A percentile compares a stretch with the other conserved stretches of the same genome.
Evolutionary conservation across 192 early-diverging fungal genomes (phyloP).

Genomic region (Backusella australiensis): DNA sequence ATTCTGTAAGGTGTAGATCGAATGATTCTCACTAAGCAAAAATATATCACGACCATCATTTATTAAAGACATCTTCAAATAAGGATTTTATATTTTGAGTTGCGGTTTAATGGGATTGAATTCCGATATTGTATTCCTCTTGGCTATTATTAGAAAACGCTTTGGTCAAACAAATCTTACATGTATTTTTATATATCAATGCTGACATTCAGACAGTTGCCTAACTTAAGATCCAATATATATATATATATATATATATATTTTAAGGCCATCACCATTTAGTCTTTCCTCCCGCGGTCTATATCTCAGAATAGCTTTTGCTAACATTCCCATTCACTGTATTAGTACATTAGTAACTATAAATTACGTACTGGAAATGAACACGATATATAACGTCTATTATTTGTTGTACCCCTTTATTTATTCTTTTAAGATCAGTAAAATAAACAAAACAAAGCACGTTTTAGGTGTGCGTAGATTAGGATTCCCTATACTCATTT

Average conservation of each 20-base stretch:
- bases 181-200: not conserved
- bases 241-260: too few relatives aligned
- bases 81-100: not conserved
- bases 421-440: not conserved
- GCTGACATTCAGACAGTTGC: not conserved
- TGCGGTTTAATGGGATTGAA: not conserved
- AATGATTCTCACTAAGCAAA: not conserved
- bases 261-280: not conserved
- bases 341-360: not conserved
- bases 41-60: not conserved
- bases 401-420: not conserved
- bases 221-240: not conserved
- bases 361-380: not conserved
- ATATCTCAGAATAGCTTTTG: not conserved
- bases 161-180: not conserved
- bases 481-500: not conserved
- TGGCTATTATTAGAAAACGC: not conserved
- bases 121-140: not conserved
- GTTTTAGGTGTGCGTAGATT: not conserved
- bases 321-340: not conserved
- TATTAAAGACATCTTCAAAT: not conserved
- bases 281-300: not conserved
- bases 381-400: not conserved
- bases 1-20: not conserved
- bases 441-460: not conserved